A percentile compares a stretch with the other conserved stretches of the same genome.
Evolutionary conservation across 345 rosid species (phyloP).

Genomic region (thale cress (Arabidopsis thaliana)): TAIR10.1 NC_003071.7:17182001-17182500

Average conservation of each 20-base stretch:
- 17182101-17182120: slow-evolving; percentile 79
- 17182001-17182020: slow-evolving; percentile 96
- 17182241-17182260: slow-evolving; percentile 18
- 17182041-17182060: slow-evolving; percentile 68
- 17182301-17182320: not conserved
- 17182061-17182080: slow-evolving; percentile 81
- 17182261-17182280: slow-evolving; percentile 24
- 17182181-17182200: slow-evolving; percentile 86
- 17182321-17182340: slow-evolving; percentile 15
- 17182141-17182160: slow-evolving; percentile 96
- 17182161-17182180: slow-evolving; percentile 92
- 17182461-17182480: slow-evolving; percentile 3
- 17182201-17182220: slow-evolving; percentile 52
- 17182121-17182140: slow-evolving; percentile 90
- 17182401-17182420: slow-evolving; percentile 15
- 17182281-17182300: slow-evolving; percentile 3
- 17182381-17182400: slow-evolving; percentile 20
- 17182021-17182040: slow-evolving; percentile 82
- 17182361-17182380: slow-evolving; percentile 20
- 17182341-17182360: slow-evolving; percentile 10
- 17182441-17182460: not conserved
- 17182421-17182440: slow-evolving; percentile 17
- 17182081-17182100: slow-evolving; percentile 90
- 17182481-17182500: slow-evolving; percentile 8
- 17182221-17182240: slow-evolving; percentile 19